A percentile compares a stretch with the other conserved stretches of the same genome.
These are phyloP conservation scores for Omphalea diandra DNA, from an alignment of 441 rosid genomes.

Conservation along the genomic window DNA sequence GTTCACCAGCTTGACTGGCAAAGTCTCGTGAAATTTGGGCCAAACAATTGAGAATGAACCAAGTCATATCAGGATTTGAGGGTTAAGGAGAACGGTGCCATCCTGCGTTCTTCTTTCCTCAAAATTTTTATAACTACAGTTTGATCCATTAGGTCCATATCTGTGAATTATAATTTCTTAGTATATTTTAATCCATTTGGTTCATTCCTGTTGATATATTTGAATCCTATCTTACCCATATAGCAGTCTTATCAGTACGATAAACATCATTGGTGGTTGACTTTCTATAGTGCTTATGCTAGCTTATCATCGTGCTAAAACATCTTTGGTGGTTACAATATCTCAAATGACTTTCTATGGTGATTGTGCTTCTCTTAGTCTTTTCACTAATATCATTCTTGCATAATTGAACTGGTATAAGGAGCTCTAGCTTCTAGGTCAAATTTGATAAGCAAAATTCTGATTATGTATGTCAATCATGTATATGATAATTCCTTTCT, in stretches of 20 bases:
- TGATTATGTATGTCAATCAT: no score
- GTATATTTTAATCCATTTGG: no score
- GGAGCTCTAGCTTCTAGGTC: no score
- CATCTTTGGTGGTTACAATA: background rate
- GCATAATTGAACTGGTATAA: no score
- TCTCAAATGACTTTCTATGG: background rate
- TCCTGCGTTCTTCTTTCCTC: background rate
- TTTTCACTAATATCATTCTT: no score
- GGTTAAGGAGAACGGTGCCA: background rate
- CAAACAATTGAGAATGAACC: background rate
- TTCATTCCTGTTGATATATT: no score
- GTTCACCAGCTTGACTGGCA: background rate
- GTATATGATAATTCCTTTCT: no score
- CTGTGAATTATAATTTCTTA: background rate
- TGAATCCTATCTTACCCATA: no score
- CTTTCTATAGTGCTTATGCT: no score
- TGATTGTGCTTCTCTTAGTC: background rate
- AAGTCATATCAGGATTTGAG: background rate
- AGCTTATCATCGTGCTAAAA: background rate
- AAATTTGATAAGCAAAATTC: no score
- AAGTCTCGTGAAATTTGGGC: background rate
- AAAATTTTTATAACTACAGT: background rate
- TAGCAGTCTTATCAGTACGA: no score
- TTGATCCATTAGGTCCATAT: background rate
- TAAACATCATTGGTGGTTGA: no score